These are phyloP conservation scores for Nissolia schottii DNA, from an alignment of 306 rosid species.

Conservation along the genomic window DNA sequence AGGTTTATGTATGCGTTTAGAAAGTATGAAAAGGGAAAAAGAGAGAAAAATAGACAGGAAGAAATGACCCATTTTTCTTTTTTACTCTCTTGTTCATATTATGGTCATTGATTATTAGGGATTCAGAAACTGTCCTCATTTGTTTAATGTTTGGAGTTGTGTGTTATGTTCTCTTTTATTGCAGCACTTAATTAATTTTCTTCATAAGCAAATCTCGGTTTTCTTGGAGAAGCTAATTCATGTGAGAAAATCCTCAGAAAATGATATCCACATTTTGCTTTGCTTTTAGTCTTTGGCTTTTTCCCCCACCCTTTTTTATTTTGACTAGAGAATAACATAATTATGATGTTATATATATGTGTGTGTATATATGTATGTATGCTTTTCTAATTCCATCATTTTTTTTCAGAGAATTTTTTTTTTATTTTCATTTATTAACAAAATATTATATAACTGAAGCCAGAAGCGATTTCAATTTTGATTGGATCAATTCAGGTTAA, in stretches of 20 bases:
- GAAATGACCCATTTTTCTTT: neutral
- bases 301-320: neutral
- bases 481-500: neutral
- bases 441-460: neutral
- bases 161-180: neutral
- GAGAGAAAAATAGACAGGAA: neutral
- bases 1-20: neutral
- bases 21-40: neutral
- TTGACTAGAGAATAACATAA: neutral
- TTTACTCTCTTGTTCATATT: neutral
- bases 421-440: neutral
- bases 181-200: neutral
- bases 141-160: neutral
- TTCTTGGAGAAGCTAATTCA: neutral
- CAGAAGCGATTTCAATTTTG: neutral
- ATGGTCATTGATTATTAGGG: conserved; percentile 7
- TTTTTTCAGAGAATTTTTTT: neutral
- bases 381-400: neutral
- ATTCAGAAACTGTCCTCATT: neutral
- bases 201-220: neutral
- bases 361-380: too few relatives aligned
- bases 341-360: neutral
- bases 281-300: neutral
- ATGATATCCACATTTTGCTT: neutral
- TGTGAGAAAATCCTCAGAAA: neutral